These are phyloP conservation scores for Pholiota conissans DNA, from an alignment of 768 basidiomycete species.

Conservation along the genomic window DNA sequence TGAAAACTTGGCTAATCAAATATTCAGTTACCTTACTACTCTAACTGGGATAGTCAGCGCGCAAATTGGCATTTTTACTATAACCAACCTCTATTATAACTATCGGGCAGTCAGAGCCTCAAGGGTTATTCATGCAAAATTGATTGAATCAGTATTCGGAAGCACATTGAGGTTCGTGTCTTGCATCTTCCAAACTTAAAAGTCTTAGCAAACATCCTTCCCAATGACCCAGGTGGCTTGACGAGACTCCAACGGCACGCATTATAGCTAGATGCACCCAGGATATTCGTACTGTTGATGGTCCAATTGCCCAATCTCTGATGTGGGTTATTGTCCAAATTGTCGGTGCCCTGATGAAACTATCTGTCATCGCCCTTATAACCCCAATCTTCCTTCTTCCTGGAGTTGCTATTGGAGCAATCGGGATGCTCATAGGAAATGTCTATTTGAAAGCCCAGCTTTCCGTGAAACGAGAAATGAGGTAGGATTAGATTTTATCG, in stretches of 20 bases:
- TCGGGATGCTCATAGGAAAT: conserved; percentile 43
- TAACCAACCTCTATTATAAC: conserved; percentile 5
- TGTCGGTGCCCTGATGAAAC: conserved; percentile 34
- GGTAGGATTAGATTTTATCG: conserved; percentile 22
- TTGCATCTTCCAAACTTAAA: too few relatives aligned
- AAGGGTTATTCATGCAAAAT: conserved; percentile 9
- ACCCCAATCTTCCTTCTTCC: conserved; percentile 44
- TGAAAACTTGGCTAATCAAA: neutral
- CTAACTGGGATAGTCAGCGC: conserved; percentile 5
- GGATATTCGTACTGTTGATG: conserved; percentile 46
- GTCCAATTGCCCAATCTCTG: conserved; percentile 28
- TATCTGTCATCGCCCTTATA: conserved; percentile 40
- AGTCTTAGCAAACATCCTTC: too few relatives aligned
- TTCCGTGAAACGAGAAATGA: conserved; percentile 41
- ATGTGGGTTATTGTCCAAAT: conserved; percentile 26
- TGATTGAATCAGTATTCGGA: conserved; percentile 14
- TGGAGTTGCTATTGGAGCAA: conserved; percentile 34
- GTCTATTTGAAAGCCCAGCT: conserved; percentile 44
- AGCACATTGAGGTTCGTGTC: conserved; percentile 16
- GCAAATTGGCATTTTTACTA: neutral
- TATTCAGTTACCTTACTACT: conserved; percentile 45
- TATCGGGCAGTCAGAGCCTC: conserved; percentile 39
- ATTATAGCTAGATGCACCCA: conserved; percentile 20
- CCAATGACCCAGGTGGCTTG: conserved; percentile 13
- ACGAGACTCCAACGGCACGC: conserved; percentile 18